Evolutionary conservation across 331 rosid species (phyloP), one percentile per base, ranked within the genome.

Genomic region (Acacia pycnantha): DNA sequence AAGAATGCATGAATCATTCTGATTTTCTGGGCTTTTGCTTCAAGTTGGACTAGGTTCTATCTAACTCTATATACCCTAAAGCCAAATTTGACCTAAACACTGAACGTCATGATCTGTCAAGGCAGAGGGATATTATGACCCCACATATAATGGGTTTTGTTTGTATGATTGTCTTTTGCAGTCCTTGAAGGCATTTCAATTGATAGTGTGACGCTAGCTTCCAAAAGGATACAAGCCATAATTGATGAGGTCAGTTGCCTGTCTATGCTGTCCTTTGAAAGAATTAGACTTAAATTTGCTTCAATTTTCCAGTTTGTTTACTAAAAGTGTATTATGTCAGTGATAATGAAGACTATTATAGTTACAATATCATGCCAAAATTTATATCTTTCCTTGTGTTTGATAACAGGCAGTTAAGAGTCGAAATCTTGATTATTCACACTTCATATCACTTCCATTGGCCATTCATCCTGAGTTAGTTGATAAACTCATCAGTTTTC

Each of bases 381-480:
- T 76, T 87, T 14, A 66, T 47, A 15, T 76, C 37, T 82, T 81
- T 80, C 50, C 77, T 70, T 82, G 77, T 77, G 85, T 73, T 84
- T 74, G 44, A 37, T 62, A 78, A 71, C 94, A 93, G 99, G 83
- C 79, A 14, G 94, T 90, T 48, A 90, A 81, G 21, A 90, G 99
- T 86, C 89, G 90, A 47, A 90, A 47, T 88, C 92, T 95, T 56
- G 94, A 92, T 83, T 95, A 93, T 81, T 90, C 97, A 29, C 99
- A 95, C 88, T 93, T 95, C 84, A 86, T 95, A 87, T 95, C 99
- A 64, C 94, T 95, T 83, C 98, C 99, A 19, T 77, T 95, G 88
- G 99, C 99, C 74, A 83, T 90, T 70, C 92, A 93, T 90, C 94
- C 97, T 35, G 97, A 95, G 78, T 85, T 93, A 80, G 92, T 93